Base-by-base conservation (phyloP, 108 stramenopile genomes). In the Nitzschia sp. region DNA sequence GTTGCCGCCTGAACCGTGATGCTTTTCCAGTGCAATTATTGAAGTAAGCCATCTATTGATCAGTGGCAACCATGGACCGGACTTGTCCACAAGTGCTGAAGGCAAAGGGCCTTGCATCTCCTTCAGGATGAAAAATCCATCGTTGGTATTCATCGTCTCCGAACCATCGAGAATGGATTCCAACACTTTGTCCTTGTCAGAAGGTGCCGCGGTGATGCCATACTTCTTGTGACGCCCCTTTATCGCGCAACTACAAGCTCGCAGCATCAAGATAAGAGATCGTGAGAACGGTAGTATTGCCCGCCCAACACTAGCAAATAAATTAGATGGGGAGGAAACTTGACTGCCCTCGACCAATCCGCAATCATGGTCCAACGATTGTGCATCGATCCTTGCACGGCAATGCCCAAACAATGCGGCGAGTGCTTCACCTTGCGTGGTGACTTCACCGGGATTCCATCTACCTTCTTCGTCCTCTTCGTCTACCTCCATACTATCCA, bases 261-360 rank as follows among this genome's bases (percentile, higher is more conserved):
- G 77, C 59, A 92, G 73, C 59, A 94, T 69, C 50, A 94, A 75
- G 36, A 92, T 71, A 44, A 94, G 36, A 0, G 90, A 85, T 35
- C 93, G 53, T 44, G 83, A 77, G 80, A 90, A 90, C 16, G 93
- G 93, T 28, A 94, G 69, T 22, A 94, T 79, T 0, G 89, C 90
- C 56, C 81, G 71, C 45, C 90, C 80, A 50, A 92, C 75, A 53
- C 58, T 71, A 25, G 70, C 63, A 58, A 91, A 79, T 15, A 91
- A 69, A 75, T 53, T 69, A 3, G 33, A 6, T 21, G 68, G 63
- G 13, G 75, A 64, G 21, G 59, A 45, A 19, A 58, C n/a, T 58
- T 48, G 15, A 25, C n/a, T 17, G n/a, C 13, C 61, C 5, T 50
- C 57, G 1, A 62, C 3, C 54, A 81, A 25, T 13, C 19, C 50